These are phyloP conservation scores for Trichoderma atroviride DNA, from an alignment of 2,329 filamentous ascomycete genomes.

Conservation along the genomic window DNA sequence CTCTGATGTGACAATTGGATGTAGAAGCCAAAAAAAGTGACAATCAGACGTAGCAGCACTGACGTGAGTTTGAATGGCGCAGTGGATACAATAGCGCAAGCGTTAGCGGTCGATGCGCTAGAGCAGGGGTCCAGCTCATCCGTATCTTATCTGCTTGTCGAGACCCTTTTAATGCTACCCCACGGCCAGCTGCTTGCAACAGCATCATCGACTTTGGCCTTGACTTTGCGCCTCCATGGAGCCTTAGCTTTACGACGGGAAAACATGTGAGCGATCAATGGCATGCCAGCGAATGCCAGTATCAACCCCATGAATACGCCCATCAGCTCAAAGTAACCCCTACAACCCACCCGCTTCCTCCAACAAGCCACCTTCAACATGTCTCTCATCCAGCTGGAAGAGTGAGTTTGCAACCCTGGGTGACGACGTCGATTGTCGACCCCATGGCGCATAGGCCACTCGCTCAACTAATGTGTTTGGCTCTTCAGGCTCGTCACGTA, in stretches of 20 bases:
- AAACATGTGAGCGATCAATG: constrained; percentile 26
- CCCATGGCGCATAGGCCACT: not conserved
- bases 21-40: constrained; percentile 2
- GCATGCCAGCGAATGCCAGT: constrained; percentile 27
- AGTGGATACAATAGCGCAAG: constrained; percentile 8
- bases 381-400: constrained; percentile 46
- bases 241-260: not conserved
- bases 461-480: constrained; percentile 29
- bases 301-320: not conserved
- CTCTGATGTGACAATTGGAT: not conserved
- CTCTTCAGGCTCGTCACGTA: constrained; percentile 72
- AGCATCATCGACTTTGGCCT: not conserved
- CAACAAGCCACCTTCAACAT: constrained; percentile 32
- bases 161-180: constrained; percentile 4
- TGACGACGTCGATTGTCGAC: not conserved
- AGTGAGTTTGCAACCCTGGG: constrained; percentile 34
- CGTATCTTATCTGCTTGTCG: not conserved
- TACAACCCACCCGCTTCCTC: not conserved
- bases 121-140: constrained; percentile 14
- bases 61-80: not conserved
- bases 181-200: constrained; percentile 14
- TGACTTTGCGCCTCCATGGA: not conserved
- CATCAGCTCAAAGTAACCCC: not conserved
- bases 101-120: constrained; percentile 1
- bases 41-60: not conserved